Evolutionary conservation across 768 basidiomycete species (phyloP), one percentile per base, ranked within the genome.

Genomic region (Galerina sulciceps): DNA sequence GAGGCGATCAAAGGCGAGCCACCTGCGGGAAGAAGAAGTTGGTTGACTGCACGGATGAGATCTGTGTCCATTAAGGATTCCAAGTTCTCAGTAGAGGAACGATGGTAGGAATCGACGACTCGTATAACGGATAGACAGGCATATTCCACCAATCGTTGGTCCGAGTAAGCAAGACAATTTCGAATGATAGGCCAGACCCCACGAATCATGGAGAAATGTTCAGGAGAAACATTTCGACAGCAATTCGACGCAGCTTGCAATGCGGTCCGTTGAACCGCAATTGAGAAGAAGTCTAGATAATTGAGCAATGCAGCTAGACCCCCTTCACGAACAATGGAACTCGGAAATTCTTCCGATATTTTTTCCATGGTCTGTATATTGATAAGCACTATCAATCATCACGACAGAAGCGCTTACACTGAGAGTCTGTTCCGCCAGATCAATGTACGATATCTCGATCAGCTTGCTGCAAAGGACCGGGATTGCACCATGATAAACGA

Each of bases 281-380:
- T 98, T 14, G 94, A 95, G 77, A 99, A 99, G 78, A 99, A 99
- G 76, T 99, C 96, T 66, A 99, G 87, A 74, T 93, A 98, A 71
- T 93, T 94, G 66, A 99, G 85, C 38, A 99, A 79, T 23, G 96
- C 96, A 10, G 91, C 86, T 17, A 99, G 81, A 23, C 97, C 97
- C 51, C 94, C 94, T 76, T 98, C 97, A 55, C 94, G 89, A 20
- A 97, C 95, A 65, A 99, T 97, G 14, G 95, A 88, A 63, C 91
- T 90, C 0, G 97, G 96, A 64, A 95, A 96, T 73, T 99, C 97
- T 71, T 96, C 94, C 3, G 96, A 96, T 36, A 99, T 96, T 78
- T 99, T 99, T 78, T 98, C 94, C 79, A 97, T 80, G 0, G 96
- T 99, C 96, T 98, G 60, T 23, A 63, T 44, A 22, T 41, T n/a